Evolutionary conservation across 2,329 filamentous ascomycete species (phyloP).

Genomic region (Cordyceps cicadae): DNA sequence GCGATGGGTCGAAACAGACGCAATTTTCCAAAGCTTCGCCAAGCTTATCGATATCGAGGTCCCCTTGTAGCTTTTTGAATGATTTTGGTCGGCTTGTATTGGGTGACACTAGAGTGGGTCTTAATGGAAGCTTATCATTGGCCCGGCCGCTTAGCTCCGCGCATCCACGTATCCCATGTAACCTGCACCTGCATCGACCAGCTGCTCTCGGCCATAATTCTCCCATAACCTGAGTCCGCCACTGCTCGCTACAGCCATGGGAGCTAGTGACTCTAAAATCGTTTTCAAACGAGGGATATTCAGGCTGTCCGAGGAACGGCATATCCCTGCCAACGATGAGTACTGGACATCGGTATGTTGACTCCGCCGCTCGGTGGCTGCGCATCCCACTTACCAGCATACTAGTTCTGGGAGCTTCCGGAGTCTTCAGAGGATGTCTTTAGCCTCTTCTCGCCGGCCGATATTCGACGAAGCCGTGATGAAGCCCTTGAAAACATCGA

Average conservation of each 20-base stretch:
- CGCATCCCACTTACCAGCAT: constrained; percentile 16
- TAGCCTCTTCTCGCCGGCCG: constrained; percentile 81
- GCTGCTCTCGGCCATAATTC: neutral
- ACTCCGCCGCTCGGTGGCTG: constrained; percentile 2
- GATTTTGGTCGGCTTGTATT: neutral
- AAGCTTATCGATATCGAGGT: constrained; percentile 4
- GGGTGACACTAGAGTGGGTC: neutral
- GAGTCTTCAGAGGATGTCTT: constrained; percentile 95
- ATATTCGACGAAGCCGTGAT: constrained; percentile 83
- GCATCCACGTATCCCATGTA: neutral
- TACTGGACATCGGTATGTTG: constrained; percentile 83
- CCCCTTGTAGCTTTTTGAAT: neutral
- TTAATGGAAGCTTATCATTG: neutral
- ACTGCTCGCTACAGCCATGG: constrained; percentile 51
- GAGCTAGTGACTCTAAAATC: constrained; percentile 96
- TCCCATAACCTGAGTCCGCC: constrained; percentile 10
- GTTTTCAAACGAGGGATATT: constrained; percentile 99
- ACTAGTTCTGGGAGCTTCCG: constrained; percentile 91
- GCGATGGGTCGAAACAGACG: neutral
- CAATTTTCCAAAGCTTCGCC: neutral
- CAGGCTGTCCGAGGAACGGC: constrained; percentile 81
- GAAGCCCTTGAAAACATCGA: constrained; percentile 79
- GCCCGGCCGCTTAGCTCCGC: neutral
- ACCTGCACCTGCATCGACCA: neutral
- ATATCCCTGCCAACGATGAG: constrained; percentile 77